A percentile compares a stretch with the other conserved stretches of the same genome.
Conservation (phyloP, 495 filamentous ascomycete species). For the Chlorociboria aeruginascens region DNA sequence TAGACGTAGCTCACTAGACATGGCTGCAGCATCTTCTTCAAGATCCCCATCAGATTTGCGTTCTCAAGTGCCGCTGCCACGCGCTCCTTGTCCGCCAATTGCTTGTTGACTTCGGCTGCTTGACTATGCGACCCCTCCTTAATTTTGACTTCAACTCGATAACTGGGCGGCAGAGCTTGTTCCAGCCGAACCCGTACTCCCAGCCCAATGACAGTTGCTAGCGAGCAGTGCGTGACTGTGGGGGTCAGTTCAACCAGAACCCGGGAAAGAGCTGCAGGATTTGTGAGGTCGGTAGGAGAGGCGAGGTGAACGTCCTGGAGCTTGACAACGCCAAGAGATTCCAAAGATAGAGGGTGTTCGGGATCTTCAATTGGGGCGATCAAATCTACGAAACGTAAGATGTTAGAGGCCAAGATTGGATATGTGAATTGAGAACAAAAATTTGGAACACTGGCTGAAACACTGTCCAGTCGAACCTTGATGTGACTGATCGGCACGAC, state of each 20-base stretch:
- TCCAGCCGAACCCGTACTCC: constrained; percentile 86
- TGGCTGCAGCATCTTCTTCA: constrained; percentile 87
- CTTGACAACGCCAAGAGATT: constrained; percentile 84
- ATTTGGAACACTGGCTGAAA: neutral
- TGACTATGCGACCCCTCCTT: constrained; percentile 94
- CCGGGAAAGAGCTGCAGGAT: constrained; percentile 30
- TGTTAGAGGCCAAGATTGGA: constrained; percentile 23
- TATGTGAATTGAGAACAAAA: neutral
- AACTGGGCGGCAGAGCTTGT: constrained; percentile 83
- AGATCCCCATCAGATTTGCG: constrained; percentile 70
- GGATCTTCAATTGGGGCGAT: constrained; percentile 91
- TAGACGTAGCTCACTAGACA: constrained; percentile 27
- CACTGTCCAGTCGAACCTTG: neutral
- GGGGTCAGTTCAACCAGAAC: constrained; percentile 75
- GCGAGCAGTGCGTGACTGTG: constrained; percentile 93
- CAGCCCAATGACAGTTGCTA: constrained; percentile 92
- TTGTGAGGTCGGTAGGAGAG: constrained; percentile 40
- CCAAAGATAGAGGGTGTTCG: constrained; percentile 88
- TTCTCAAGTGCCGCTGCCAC: constrained; percentile 95
- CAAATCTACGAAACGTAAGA: constrained; percentile 51
- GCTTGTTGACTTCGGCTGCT: constrained; percentile 90
- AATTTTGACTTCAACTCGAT: constrained; percentile 83
- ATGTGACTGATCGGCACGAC: neutral
- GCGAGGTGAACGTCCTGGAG: constrained; percentile 79
- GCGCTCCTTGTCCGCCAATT: constrained; percentile 89